Percentiles rank a stretch among this genome's conserved stretches.
phyloP scores from a whole-genome alignment of 208 protist genomes.

The Trypanosoma mega region DNA sequence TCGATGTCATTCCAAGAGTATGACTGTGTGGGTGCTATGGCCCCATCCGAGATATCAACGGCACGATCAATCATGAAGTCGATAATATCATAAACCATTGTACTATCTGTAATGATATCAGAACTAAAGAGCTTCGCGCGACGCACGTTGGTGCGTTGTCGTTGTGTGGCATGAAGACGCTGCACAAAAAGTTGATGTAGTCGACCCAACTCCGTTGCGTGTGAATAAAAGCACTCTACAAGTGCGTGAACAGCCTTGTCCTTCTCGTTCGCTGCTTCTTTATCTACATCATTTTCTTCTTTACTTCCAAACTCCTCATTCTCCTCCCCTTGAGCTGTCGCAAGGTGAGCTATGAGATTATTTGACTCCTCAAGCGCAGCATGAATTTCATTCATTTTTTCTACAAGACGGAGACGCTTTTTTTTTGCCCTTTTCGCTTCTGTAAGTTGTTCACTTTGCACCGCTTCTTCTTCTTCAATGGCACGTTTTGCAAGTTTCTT shows the following conservation, averaged over 20 bases:
- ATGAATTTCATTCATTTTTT: constrained; percentile 34
- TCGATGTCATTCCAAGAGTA: constrained; percentile 85
- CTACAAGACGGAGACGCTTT: constrained; percentile 59
- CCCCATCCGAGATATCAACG: constrained; percentile 69
- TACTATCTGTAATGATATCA: constrained; percentile 65
- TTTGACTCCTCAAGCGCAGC: constrained; percentile 21
- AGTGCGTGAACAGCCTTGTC: constrained; percentile 60
- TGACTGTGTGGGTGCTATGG: constrained; percentile 20
- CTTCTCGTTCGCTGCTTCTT: constrained; percentile 13
- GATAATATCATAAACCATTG: constrained; percentile 76
- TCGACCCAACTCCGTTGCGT: constrained; percentile 48
- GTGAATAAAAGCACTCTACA: constrained; percentile 60
- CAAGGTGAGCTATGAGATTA: constrained; percentile 14
- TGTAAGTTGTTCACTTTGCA: constrained; percentile 49
- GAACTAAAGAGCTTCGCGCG: constrained; percentile 77
- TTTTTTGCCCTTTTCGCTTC: constrained; percentile 89
- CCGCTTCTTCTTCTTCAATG: constrained; percentile 49
- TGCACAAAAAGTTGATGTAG: constrained; percentile 66
- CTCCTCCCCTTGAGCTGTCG: constrained; percentile 26
- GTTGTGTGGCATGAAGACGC: constrained; percentile 53
- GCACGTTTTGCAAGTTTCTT: constrained; percentile 77
- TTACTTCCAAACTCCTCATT: neutral
- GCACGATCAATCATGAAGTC: constrained; percentile 79
- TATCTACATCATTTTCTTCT: constrained; percentile 2
- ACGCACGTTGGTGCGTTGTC: constrained; percentile 62